Base-by-base conservation (phyloP, 139 green algal genomes). In the Chlorella sp. region DNA sequence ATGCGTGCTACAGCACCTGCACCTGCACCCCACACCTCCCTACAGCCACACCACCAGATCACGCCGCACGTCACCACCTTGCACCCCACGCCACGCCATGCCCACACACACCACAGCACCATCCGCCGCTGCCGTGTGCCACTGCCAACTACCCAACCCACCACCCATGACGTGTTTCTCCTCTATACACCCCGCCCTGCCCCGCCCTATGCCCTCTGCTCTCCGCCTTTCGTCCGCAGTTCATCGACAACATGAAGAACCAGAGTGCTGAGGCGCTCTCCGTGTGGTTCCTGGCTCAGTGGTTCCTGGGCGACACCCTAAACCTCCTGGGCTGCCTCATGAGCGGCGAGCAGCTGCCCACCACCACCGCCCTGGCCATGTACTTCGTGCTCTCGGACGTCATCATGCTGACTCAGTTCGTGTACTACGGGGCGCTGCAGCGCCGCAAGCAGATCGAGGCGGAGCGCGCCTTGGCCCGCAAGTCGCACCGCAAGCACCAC, bases 261-360 rank as follows among this genome's bases (percentile, higher is more conserved):
- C 73, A 96, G 67, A 88, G 74, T 26, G 87, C 81, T 3, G 90
- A 97, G 24, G 93, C 89, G 0, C 80, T 98, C 2, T 89, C 73
- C 34, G 71, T 89, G 24, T 96, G 79, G 82, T 98, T 98, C 70
- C 78, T 98, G 20, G 88, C 90, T 3, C 73, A 96, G 75, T 96
- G 91, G 90, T 83, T 95, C 35, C 67, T 92, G 75, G 86, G 80
- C 1, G 80, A 85, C 59, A 85, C 80, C 26, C 35, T 82, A 17
- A 82, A 97, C 77, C 80, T 97, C 30, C 62, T 96, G 35, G 93
- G 92, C 1, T 91, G 84, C 34, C 65, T 97, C 22, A 72, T 96
- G 49, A 89, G 90, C 32, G 91, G 90, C 23, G 76, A 93, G 74
- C 92, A 97, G 85, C 83, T 93, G 72, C 77, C 85, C 14, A 96